phyloP scores from a whole-genome alignment of 75 land plant genomes.

The Pinus albicaulis region DNA sequence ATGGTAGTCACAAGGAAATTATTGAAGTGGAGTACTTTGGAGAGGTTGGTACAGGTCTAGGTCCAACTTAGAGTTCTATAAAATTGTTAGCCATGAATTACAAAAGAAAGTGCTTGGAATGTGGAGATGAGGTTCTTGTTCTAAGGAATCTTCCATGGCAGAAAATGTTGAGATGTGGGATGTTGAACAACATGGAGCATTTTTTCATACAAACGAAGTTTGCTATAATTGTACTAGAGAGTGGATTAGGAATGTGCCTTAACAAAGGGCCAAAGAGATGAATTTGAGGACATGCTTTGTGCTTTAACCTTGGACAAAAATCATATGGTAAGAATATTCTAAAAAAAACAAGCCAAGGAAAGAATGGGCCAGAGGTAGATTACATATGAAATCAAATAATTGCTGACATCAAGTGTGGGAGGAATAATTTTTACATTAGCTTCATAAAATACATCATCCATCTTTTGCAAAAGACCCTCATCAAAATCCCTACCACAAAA shows the following conservation, averaged over 20 bases:
- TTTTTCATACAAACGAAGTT: background rate
- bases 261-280: no score
- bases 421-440: slow-evolving; percentile 29
- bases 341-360: no score
- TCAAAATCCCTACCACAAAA: slow-evolving; percentile 32
- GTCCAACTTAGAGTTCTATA: slow-evolving; percentile 97
- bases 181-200: background rate
- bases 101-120: slow-evolving; percentile 63
- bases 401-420: slow-evolving; percentile 44
- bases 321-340: no score
- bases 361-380: no score
- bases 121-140: slow-evolving; percentile 52
- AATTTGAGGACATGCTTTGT: no score
- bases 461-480: slow-evolving; percentile 32
- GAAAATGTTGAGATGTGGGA: background rate
- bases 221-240: no score
- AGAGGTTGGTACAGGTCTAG: slow-evolving; percentile 94
- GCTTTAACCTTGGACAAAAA: no score
- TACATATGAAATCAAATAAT: slow-evolving; percentile 17
- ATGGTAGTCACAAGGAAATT: slow-evolving; percentile 40
- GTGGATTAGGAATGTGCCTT: no score
- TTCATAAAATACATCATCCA: slow-evolving; percentile 33
- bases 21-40: slow-evolving; percentile 81
- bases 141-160: background rate
- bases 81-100: slow-evolving; percentile 80